Conservation (phyloP, 2,329 filamentous ascomycete species). For the Alternaria tenuissima region DNA sequence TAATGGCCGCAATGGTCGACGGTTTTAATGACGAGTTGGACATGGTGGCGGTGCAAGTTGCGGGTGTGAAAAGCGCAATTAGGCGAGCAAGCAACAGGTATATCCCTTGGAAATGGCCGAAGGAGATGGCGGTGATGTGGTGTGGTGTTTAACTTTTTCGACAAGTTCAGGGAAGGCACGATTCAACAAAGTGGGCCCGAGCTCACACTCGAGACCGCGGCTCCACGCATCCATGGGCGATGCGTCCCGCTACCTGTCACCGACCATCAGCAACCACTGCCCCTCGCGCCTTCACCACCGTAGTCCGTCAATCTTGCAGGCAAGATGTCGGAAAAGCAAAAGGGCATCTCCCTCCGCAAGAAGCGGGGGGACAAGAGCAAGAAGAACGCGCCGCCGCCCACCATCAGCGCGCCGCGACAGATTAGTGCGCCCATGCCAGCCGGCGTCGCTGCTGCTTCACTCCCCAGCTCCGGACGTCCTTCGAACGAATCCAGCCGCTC, state of each 20-base stretch:
- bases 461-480: conserved; percentile 47
- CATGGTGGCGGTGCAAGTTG: conserved; percentile 12
- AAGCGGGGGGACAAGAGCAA: conserved; percentile 64
- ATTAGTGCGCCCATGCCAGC: conserved; percentile 56
- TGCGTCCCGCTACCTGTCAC: conserved; percentile 18
- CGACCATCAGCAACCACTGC: not conserved
- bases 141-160: conserved; percentile 21
- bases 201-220: conserved; percentile 27
- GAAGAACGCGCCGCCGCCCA: conserved; percentile 56
- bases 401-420: conserved; percentile 64
- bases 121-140: conserved; percentile 21
- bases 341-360: conserved; percentile 70
- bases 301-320: conserved; percentile 17
- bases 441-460: conserved; percentile 36
- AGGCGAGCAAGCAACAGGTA: conserved; percentile 3
- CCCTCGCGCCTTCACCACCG: not conserved
- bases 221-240: conserved; percentile 12
- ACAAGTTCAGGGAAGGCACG: conserved; percentile 28
- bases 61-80: conserved; percentile 7
- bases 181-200: conserved; percentile 34
- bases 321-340: conserved; percentile 59
- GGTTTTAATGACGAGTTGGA: conserved; percentile 38
- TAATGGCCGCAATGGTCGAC: conserved; percentile 64
- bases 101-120: conserved; percentile 16
- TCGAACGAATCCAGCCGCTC: conserved; percentile 50